Evolutionary conservation across 495 filamentous ascomycete genomes (phyloP), one percentile per base, ranked within the genome.

Genomic region (Podospora australis): DNA sequence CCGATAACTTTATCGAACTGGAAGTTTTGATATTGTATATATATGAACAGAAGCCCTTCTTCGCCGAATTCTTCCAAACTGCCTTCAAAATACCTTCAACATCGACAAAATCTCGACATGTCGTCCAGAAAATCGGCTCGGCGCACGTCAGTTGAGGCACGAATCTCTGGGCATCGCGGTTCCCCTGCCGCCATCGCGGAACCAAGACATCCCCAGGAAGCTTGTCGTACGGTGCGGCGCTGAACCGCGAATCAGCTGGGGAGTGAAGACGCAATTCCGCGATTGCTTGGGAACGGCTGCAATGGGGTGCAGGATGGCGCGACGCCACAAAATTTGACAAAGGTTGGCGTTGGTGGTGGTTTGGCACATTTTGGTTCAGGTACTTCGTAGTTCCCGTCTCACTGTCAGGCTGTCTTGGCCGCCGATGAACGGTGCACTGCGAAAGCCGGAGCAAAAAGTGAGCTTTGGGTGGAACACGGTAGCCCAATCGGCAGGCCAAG

Each of bases 91-190:
- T 22, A 42, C 48, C 29, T 45, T 39, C 29, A 41, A 10, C 19
- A 21, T 44, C 20, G 29, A 19, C 22, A 44, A 14, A 36, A 14
- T 5, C n/a, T 49, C 25, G 25, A 30, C 13, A 9, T 42, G 44
- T 51, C 39, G 34, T 39, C 17, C 39, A 36, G 16, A n/a, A 32
- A 29, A 34, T 14, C 30, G 28, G 14, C 55, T 58, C 47, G 51
- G 52, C 48, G 45, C 35, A 53, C 49, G 46, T 49, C 41, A 56
- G 3, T 14, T 11, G 29, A 34, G 26, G 23, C 30, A 11, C 23
- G 20, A 39, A 49, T 50, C 49, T 59, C 56, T 59, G 56, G 49
- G 56, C 53, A 48, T 40, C 41, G 39, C 34, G 10, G 9, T 36
- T 43, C 51, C 16, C 50, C 47, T 44, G 34, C n/a, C 38, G 46